Conservation (phyloP, 371 early-diverging fungal genomes). For the Lichtheimia hyalospora region DNA sequence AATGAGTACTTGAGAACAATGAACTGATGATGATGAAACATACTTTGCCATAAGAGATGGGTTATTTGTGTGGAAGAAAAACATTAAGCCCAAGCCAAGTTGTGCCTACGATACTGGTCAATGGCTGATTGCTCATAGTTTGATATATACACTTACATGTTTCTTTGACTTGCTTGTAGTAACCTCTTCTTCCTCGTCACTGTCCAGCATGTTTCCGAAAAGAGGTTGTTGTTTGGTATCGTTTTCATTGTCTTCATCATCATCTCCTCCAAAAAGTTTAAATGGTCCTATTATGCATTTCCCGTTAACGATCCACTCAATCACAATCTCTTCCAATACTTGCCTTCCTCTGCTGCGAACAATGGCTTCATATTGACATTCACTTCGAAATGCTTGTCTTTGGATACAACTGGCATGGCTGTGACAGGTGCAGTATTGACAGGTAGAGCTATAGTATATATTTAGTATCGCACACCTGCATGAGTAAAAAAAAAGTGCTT, state of each 20-base stretch:
- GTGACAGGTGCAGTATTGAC: slow-evolving; percentile 27
- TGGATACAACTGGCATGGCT: slow-evolving; percentile 15
- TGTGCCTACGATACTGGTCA: slow-evolving; percentile 5
- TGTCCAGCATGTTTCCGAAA: slow-evolving; percentile 3
- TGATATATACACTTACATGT: slow-evolving; percentile 7
- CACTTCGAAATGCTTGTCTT: slow-evolving; percentile 48
- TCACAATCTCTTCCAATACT: too few species aligned
- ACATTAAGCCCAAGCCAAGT: slow-evolving; percentile 35
- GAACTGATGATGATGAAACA: not conserved
- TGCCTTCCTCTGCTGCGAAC: slow-evolving; percentile 46
- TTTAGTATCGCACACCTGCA: not conserved
- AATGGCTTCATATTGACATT: slow-evolving; percentile 61
- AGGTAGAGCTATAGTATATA: slow-evolving; percentile 2
- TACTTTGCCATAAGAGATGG: slow-evolving; percentile 40
- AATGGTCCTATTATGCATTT: slow-evolving; percentile 32
- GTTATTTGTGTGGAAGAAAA: slow-evolving; percentile 43
- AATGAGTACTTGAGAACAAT: not conserved
- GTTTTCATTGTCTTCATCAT: slow-evolving; percentile 31
- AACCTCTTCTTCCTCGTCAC: slow-evolving; percentile 7
- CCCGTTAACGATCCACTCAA: not conserved
- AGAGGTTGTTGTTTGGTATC: slow-evolving; percentile 12
- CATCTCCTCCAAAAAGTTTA: slow-evolving; percentile 54
- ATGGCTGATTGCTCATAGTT: not conserved
- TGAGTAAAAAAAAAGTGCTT: not conserved
- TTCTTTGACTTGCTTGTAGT: slow-evolving; percentile 11